Conservation (phyloP, 2,329 filamentous ascomycete genomes). For the Colletotrichum orchidophilum region DNA sequence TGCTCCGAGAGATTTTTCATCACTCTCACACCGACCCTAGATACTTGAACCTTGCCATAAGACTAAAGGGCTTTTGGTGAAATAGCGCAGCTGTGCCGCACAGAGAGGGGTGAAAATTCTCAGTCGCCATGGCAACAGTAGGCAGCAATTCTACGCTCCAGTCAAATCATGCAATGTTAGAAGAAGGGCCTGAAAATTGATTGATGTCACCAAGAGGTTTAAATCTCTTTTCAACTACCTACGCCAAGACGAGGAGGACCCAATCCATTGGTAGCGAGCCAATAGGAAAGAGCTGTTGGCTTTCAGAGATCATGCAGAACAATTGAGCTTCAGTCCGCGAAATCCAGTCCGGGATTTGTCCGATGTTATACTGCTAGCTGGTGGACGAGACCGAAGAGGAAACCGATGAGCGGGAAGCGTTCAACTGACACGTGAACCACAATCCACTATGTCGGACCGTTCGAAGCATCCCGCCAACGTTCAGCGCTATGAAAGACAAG, state of each 20-base stretch:
- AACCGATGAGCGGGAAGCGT: not conserved
- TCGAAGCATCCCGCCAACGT: not conserved
- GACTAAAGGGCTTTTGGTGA: not conserved
- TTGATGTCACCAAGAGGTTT: no score
- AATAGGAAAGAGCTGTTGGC: no score
- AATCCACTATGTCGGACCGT: not conserved
- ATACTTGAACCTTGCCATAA: not conserved
- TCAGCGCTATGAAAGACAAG: not conserved
- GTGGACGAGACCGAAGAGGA: not conserved
- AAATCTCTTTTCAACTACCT: no score
- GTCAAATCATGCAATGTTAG: no score
- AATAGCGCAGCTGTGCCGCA: not conserved
- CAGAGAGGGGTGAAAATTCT: not conserved
- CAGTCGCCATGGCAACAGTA: not conserved
- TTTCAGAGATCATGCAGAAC: no score
- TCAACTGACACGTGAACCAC: not conserved
- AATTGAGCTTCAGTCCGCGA: no score
- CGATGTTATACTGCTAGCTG: no score
- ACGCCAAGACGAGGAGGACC: no score
- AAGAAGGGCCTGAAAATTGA: no score
- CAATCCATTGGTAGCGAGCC: no score
- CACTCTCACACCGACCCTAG: not conserved
- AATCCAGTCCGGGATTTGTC: no score
- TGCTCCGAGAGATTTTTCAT: not conserved
- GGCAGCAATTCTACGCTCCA: not conserved